Percentiles rank a stretch among this genome's conserved stretches.
Evolutionary conservation across 768 basidiomycete species (phyloP).

Genomic region (Candolleomyces aberdarensis): DNA sequence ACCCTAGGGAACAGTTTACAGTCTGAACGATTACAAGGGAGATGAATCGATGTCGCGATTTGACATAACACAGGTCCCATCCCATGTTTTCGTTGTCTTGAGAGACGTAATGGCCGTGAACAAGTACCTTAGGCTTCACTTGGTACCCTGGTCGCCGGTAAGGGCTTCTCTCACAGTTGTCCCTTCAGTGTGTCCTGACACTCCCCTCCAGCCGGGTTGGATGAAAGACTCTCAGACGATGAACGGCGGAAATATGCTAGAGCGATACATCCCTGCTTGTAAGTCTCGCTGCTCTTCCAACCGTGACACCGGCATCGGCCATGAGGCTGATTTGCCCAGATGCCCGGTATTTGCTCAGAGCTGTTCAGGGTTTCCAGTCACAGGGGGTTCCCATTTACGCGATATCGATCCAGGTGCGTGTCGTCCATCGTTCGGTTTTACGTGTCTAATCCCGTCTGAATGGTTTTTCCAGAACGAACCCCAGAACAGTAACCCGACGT

Average conservation of each 20-base stretch:
- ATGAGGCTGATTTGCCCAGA: slow-evolving; percentile 35
- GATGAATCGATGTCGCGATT: slow-evolving; percentile 60
- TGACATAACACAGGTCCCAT: slow-evolving; percentile 54
- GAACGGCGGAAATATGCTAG: slow-evolving; percentile 60
- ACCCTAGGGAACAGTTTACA: slow-evolving; percentile 44
- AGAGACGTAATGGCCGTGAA: slow-evolving; percentile 63
- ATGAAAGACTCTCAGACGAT: slow-evolving; percentile 70
- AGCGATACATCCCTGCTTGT: slow-evolving; percentile 49
- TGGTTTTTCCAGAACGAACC: slow-evolving; percentile 41
- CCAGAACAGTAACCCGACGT: slow-evolving; percentile 59
- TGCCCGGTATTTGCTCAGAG: slow-evolving; percentile 69
- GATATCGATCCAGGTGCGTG: slow-evolving; percentile 48
- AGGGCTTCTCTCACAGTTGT: slow-evolving; percentile 14
- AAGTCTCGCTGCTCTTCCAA: slow-evolving; percentile 17
- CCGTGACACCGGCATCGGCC: not conserved
- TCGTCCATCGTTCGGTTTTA: not conserved
- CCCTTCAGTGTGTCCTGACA: not conserved
- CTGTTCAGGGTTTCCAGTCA: slow-evolving; percentile 62
- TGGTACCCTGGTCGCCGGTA: slow-evolving; percentile 71
- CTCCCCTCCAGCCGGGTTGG: slow-evolving; percentile 59
- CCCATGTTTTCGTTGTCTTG: slow-evolving; percentile 60
- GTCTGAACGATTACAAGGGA: slow-evolving; percentile 58
- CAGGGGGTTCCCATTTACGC: slow-evolving; percentile 64
- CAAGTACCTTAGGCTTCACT: slow-evolving; percentile 26
- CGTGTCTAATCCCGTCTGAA: not conserved